phyloP scores from a whole-genome alignment of 352 stramenopile genomes.

The Phytophthora pistaciae region DNA sequence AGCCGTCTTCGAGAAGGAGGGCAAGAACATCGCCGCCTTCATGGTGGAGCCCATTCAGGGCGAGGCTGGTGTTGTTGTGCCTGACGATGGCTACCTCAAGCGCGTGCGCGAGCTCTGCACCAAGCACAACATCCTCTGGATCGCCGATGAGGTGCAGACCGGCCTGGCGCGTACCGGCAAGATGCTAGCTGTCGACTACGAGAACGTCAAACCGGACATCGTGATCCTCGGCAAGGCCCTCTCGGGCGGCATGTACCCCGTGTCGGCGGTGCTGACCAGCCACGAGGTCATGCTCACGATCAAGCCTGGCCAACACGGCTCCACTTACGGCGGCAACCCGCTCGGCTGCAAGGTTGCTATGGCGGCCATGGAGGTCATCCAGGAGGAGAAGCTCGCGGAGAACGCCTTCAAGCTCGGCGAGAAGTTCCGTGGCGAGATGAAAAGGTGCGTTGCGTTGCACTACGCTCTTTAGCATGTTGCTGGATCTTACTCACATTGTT shows the following conservation, averaged over 20 bases:
- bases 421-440: conserved; percentile 93
- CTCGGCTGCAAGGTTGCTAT: conserved; percentile 97
- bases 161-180: conserved; percentile 97
- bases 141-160: conserved; percentile 99
- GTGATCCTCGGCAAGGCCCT: conserved; percentile 97
- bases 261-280: conserved; percentile 97
- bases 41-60: conserved; percentile 99
- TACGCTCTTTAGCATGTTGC: not conserved
- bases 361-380: conserved; percentile 92
- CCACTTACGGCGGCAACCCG: conserved; percentile 98
- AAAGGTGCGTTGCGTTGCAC: conserved; percentile 46
- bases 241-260: conserved; percentile 97
- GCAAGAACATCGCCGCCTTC: conserved; percentile 95
- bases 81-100: conserved; percentile 96
- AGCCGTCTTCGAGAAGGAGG: conserved; percentile 79
- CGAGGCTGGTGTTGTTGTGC: conserved; percentile 98
- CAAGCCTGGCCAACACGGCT: conserved; percentile 97
- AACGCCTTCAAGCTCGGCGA: conserved; percentile 95
- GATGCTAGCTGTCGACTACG: conserved; percentile 97
- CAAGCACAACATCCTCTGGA: conserved; percentile 99
- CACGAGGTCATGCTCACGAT: conserved; percentile 99
- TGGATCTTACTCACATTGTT: conserved; percentile 10
- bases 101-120: conserved; percentile 92
- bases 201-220: conserved; percentile 98
- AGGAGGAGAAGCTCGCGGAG: conserved; percentile 97